phyloP scores from a whole-genome alignment of 768 basidiomycete genomes.

The Lentinula boryana region DNA sequence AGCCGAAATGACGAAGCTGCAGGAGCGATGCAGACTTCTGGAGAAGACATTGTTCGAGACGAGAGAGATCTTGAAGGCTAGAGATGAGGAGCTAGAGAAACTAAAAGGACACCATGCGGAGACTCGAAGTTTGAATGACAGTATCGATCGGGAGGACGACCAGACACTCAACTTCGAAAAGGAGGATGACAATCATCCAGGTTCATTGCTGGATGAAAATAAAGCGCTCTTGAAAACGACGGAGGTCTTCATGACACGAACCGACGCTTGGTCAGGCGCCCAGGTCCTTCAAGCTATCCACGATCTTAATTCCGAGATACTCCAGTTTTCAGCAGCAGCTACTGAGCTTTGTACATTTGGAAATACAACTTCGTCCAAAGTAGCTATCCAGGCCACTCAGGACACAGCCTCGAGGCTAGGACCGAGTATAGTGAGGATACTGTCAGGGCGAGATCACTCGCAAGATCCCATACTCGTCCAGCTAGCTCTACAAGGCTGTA shows the following conservation, averaged over 20 bases:
- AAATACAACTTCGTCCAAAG: constrained; percentile 30
- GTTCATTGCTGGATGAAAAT: constrained; percentile 37
- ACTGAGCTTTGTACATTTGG: constrained; percentile 61
- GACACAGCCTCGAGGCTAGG: constrained; percentile 64
- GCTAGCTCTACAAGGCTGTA: constrained; percentile 67
- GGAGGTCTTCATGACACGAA: constrained; percentile 69
- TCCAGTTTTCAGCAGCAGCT: constrained; percentile 74
- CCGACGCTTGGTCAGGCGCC: constrained; percentile 70
- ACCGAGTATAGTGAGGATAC: constrained; percentile 49
- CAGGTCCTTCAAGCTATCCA: constrained; percentile 75
- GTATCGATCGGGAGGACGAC: constrained; percentile 8
- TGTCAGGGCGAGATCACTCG: constrained; percentile 60
- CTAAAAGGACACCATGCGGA: constrained; percentile 27
- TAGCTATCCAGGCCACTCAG: constrained; percentile 45
- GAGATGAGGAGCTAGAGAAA: constrained; percentile 56
- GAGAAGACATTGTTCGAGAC: constrained; percentile 63
- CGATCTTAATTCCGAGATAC: constrained; percentile 74
- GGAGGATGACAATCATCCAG: not conserved
- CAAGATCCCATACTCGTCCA: constrained; percentile 76
- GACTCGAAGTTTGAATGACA: constrained; percentile 4
- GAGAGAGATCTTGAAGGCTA: constrained; percentile 47
- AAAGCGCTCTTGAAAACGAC: constrained; percentile 50
- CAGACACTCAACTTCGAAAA: not conserved
- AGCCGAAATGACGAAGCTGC: constrained; percentile 46
- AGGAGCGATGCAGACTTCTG: constrained; percentile 57